Percentiles rank a stretch among this genome's conserved stretches.
These are phyloP conservation scores for Salix dunnii DNA, from an alignment of 345 rosid genomes.

Conservation along the genomic window DNA sequence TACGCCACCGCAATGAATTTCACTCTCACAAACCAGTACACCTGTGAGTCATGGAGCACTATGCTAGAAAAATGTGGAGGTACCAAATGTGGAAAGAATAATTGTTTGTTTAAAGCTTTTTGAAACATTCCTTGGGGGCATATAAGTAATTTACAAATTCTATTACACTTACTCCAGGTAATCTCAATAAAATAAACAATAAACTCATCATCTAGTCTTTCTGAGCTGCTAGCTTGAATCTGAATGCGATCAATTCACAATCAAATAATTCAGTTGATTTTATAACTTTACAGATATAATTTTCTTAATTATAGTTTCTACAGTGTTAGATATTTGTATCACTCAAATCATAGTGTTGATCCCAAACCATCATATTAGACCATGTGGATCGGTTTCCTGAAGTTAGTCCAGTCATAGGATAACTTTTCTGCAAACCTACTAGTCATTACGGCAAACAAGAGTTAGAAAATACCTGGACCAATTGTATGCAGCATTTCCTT, in stretches of 20 bases:
- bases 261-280: neutral
- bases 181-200: neutral
- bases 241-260: neutral
- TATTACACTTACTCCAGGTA: neutral
- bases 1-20: neutral
- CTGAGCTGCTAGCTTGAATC: neutral
- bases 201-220: neutral
- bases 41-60: neutral
- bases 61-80: neutral
- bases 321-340: neutral
- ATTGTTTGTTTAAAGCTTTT: neutral
- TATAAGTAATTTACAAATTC: neutral
- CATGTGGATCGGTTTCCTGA: neutral
- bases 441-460: conserved; percentile 16
- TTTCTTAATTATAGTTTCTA: neutral
- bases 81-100: neutral
- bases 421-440: neutral
- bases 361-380: neutral
- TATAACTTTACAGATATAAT: neutral
- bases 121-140: neutral
- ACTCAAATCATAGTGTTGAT: neutral
- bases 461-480: conserved; percentile 79
- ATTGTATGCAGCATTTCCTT: conserved; percentile 95
- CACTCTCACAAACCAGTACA: neutral
- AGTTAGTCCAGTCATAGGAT: neutral